Conservation (phyloP, 495 filamentous ascomycete species). For the Mycothermus thermophilus region DNA sequence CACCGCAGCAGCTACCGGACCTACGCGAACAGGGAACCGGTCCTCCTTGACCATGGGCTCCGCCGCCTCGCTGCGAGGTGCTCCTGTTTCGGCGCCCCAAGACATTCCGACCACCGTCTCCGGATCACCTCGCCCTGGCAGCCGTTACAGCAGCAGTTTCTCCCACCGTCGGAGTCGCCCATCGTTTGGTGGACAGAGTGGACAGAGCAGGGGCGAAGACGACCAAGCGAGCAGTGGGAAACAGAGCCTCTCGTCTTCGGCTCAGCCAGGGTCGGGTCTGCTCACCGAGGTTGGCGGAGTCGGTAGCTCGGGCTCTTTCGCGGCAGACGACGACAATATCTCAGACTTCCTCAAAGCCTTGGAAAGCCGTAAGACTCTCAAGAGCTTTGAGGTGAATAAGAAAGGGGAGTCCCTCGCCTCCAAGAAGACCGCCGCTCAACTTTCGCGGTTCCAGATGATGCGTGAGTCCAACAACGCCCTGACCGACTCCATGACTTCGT, state of each 20-base stretch:
- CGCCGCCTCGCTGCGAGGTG: slow-evolving; percentile 47
- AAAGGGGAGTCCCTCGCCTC: slow-evolving; percentile 43
- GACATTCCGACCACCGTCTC: slow-evolving; percentile 17
- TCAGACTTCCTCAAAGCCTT: slow-evolving; percentile 82
- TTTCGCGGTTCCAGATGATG: slow-evolving; percentile 71
- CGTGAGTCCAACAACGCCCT: slow-evolving; percentile 71
- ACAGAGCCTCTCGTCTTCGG: slow-evolving; percentile 71
- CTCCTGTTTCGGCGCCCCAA: slow-evolving; percentile 47
- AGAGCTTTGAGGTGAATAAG: slow-evolving; percentile 48
- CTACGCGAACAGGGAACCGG: slow-evolving; percentile 51
- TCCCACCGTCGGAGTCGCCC: slow-evolving; percentile 58
- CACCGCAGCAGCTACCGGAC: too few relatives aligned
- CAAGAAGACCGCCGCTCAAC: slow-evolving; percentile 51
- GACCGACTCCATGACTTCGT: slow-evolving; percentile 79
- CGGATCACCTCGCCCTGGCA: slow-evolving; percentile 56
- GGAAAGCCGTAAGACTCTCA: slow-evolving; percentile 64
- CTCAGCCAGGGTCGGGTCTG: slow-evolving; percentile 73
- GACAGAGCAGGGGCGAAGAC: slow-evolving; percentile 59
- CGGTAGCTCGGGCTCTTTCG: slow-evolving; percentile 64
- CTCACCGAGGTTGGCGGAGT: slow-evolving; percentile 57
- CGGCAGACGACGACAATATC: slow-evolving; percentile 81
- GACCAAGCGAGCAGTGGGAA: slow-evolving; percentile 78
- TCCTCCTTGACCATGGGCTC: slow-evolving; percentile 51
- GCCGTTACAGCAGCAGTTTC: slow-evolving; percentile 62
- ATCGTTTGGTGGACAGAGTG: slow-evolving; percentile 47